Conservation (phyloP, 139 green algal species). For the Limnomonas spitsbergensis region DNA sequence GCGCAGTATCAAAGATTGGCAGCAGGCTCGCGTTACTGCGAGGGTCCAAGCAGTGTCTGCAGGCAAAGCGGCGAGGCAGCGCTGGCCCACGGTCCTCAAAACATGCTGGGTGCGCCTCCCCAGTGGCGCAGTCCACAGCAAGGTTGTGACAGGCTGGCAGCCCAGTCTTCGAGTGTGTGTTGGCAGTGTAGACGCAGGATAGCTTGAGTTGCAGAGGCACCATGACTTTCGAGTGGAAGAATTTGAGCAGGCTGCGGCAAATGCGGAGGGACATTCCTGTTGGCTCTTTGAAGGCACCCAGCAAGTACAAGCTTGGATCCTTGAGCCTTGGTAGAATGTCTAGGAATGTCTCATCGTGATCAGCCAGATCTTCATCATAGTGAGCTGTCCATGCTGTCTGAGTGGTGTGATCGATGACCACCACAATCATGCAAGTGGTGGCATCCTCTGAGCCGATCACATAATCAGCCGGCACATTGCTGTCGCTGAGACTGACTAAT, state of each 20-base stretch:
- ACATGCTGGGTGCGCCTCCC: neutral
- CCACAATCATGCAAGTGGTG: neutral
- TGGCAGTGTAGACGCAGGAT: neutral
- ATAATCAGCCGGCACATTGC: neutral
- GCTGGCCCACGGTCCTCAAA: slow-evolving; percentile 2
- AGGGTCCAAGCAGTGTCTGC: neutral
- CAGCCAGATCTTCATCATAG: neutral
- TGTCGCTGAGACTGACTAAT: neutral
- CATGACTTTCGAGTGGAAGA: neutral
- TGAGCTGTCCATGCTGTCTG: neutral
- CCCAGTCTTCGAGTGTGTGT: neutral
- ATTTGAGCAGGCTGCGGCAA: neutral
- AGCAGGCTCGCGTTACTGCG: neutral
- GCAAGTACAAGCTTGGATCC: neutral
- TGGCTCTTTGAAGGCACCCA: neutral
- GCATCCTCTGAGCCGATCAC: neutral
- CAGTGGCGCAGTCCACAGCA: neutral
- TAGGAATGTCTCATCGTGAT: neutral
- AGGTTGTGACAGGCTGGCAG: neutral
- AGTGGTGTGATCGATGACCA: neutral
- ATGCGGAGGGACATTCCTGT: neutral
- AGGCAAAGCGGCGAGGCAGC: neutral
- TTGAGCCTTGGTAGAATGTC: neutral
- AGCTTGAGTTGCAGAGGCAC: neutral
- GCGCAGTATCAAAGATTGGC: neutral